Base-by-base conservation (phyloP, 2,329 filamentous ascomycete species). In the Dichotomopilus funicola region DNA sequence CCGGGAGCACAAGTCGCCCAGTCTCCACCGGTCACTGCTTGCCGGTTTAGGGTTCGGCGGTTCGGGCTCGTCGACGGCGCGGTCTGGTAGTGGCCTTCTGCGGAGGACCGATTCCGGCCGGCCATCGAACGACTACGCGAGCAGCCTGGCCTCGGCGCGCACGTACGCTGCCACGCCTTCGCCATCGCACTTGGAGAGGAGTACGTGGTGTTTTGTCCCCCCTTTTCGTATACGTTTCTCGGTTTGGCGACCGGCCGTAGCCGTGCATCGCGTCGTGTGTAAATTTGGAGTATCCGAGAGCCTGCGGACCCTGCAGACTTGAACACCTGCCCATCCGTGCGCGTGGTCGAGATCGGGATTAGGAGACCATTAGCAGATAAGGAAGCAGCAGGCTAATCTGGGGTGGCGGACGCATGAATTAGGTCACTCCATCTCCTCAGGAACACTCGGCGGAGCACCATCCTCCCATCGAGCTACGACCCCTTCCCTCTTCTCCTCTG, bases 401-500 rank as follows among this genome's bases (percentile, higher is more conserved):
- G 44, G 38, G 38, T 41, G 19, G 19, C 19, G 19, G 19, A 43
- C 11, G 27, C 11, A 49, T 35, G 31, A 54, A 49, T 13, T 60
- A 76, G 74, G 72, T 60, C 65, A 68, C 58, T 72, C 72, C 33
- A 69, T 73, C 51, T 66, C 70, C 33, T 66, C 69, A 37, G 68
- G 71, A 6, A 69, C 65, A 37, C 64, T 71, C 55, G 67, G 69
- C 51, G 64, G 71, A 38, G 70, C 71, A 42, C 74, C 71, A 37
- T 69, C 70, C 37, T 74, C 73, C 47, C 68, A 73, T 59, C 71
- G 69, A 55, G 75, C 73, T 40, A 65, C 19, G 19, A 27, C 67
- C 46, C 60, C 68, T 45, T 75, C 73, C 5, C 57, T 68, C 56
- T 66, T 63, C 56, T 74, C 73, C 19, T 27, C 19, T 27, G 19